Evolutionary conservation across 331 rosid species (phyloP), one percentile per base, ranked within the genome.

Genomic region (Acacia pycnantha): DNA sequence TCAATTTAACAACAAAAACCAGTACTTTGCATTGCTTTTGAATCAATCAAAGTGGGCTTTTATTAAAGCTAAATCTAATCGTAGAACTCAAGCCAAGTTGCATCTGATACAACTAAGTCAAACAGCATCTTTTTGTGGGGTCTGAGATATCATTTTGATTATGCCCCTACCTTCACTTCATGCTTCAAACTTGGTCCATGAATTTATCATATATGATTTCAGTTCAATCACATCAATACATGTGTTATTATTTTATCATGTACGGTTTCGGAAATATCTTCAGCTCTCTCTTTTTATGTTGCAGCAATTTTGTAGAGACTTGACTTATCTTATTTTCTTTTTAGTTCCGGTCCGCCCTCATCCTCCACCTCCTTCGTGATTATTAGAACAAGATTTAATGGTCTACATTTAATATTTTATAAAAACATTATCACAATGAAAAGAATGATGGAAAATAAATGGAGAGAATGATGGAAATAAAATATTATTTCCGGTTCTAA

Each of bases 301-400:
- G 54, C 54, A 50, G n/a, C 8, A 50, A 15, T 7, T 7, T 54
- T 16, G 56, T 16, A 16, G 8, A 1, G 44, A 9, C 2, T 41
- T 41, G 0, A 0, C 44, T 41, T 41, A 0, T 8, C 11, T 41
- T 2, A 1, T 41, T 41, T 41, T 41, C 44, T 41, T 41, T 41
- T n/a, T n/a, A n/a, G n/a, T n/a, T 41, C 6, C 2, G 2, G 2
- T 41, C 11, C 0, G 0, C 11, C 8, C 0, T 1, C 10, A 7
- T 41, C 11, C 2, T 41, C 1, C 0, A 41, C 11, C 11, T 0
- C 2, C 1, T 41, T 41, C 0, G 1, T 40, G 11, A 40, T 9
- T 11, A 40, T 40, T 40, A 0, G 0, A 8, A 8, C 11, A 41
- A 41, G 11, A 41, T 41, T 2, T 8, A 41, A 41, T 41, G 11